phyloP scores from a whole-genome alignment of 1,284 basidiomycete genomes.

The Veloporphyrellus conicus region DNA sequence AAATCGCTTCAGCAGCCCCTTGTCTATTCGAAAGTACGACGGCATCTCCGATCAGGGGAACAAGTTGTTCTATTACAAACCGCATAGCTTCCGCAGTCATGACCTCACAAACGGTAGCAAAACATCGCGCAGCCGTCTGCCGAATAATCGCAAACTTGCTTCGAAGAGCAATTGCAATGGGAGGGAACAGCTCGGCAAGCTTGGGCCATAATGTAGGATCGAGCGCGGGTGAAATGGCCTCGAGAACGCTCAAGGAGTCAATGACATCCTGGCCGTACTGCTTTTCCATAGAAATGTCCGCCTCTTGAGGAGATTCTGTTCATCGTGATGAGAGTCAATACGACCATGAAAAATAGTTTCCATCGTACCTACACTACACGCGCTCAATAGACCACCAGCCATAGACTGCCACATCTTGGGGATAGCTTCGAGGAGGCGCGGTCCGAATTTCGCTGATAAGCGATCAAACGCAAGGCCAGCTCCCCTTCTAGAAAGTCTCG shows the following conservation, averaged over 20 bases:
- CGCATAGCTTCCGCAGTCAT: slow-evolving; percentile 86
- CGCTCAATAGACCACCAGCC: slow-evolving; percentile 69
- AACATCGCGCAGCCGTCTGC: slow-evolving; percentile 80
- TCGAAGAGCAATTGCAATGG: slow-evolving; percentile 71
- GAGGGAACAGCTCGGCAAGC: slow-evolving; percentile 71
- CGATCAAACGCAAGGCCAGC: slow-evolving; percentile 81
- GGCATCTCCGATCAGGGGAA: slow-evolving; percentile 86
- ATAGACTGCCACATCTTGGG: slow-evolving; percentile 95
- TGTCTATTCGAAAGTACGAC: slow-evolving; percentile 77
- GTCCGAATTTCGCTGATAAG: slow-evolving; percentile 76
- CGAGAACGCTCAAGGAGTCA: slow-evolving; percentile 88
- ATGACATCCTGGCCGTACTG: slow-evolving; percentile 87
- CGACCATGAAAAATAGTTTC: not conserved
- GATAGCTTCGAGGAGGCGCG: slow-evolving; percentile 67
- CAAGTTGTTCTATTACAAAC: slow-evolving; percentile 78
- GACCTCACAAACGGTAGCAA: slow-evolving; percentile 83
- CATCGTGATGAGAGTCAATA: slow-evolving; percentile 10
- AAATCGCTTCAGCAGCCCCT: slow-evolving; percentile 86
- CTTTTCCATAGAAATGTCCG: slow-evolving; percentile 62
- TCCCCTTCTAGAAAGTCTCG: slow-evolving; percentile 71
- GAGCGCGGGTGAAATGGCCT: slow-evolving; percentile 76
- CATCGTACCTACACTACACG: slow-evolving; percentile 61
- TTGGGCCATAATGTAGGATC: slow-evolving; percentile 67
- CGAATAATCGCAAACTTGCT: slow-evolving; percentile 88
- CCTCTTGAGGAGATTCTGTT: slow-evolving; percentile 50